A percentile compares a stretch with the other conserved stretches of the same genome.
phyloP scores from a whole-genome alignment of 1,284 basidiomycete genomes.

The Cronartium ribicola region DNA sequence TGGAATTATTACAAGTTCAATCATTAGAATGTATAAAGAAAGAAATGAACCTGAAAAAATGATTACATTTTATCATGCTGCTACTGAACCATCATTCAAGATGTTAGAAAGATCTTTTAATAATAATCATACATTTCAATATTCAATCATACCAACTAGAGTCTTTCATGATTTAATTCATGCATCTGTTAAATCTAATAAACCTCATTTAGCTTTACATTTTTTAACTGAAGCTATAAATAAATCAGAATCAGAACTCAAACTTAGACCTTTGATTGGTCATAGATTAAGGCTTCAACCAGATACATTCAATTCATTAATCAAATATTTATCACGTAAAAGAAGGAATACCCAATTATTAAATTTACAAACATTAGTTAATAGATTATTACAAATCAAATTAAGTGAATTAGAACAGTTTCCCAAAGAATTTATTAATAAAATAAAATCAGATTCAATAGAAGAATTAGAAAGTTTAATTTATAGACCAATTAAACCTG shows the following conservation, averaged over 20 bases:
- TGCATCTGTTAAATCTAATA: constrained; percentile 7
- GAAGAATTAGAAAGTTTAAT: constrained; percentile 5
- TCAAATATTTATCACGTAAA: constrained; percentile 10
- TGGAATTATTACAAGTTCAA: constrained; percentile 26
- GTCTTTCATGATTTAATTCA: constrained; percentile 37
- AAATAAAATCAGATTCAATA: neutral
- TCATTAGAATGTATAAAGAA: constrained; percentile 26
- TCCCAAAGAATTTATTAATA: neutral
- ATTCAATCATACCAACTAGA: neutral
- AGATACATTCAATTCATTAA: constrained; percentile 22
- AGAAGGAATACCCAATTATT: constrained; percentile 32
- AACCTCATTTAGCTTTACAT: constrained; percentile 32
- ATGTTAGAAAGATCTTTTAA: constrained; percentile 4
- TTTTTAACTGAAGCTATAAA: constrained; percentile 22
- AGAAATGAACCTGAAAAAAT: constrained; percentile 12
- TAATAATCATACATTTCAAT: neutral
- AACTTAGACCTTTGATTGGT: neutral
- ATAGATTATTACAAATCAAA: constrained; percentile 7
- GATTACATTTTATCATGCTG: constrained; percentile 34
- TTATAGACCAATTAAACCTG: neutral
- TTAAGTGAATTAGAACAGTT: constrained; percentile 17
- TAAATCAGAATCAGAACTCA: constrained; percentile 13
- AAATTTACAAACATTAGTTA: neutral
- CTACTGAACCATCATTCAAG: constrained; percentile 22
- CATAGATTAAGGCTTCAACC: constrained; percentile 33